phyloP scores from a whole-genome alignment of 305 asterid genomes.

The Fraxinus albicans region DNA sequence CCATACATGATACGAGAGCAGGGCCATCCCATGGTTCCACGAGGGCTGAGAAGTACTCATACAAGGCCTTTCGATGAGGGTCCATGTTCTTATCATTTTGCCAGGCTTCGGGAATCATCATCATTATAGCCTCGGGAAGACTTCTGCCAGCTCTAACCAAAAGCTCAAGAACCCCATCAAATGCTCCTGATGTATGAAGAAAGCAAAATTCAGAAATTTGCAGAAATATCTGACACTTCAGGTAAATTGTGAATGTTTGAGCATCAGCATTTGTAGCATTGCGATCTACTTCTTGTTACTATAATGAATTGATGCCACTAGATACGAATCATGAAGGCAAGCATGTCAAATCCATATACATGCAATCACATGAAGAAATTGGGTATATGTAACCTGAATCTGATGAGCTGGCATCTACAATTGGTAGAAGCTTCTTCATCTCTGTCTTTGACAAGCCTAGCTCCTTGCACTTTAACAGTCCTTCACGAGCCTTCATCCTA shows the following conservation, averaged over 20 bases:
- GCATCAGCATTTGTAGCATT: not conserved
- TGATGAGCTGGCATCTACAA: constrained; percentile 98
- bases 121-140: constrained; percentile 98
- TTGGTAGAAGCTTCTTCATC: constrained; percentile 94
- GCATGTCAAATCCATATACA: not conserved
- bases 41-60: constrained; percentile 88
- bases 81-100: constrained; percentile 98
- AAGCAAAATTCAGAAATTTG: constrained; percentile 6
- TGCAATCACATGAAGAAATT: constrained; percentile 1
- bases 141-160: constrained; percentile 98
- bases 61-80: constrained; percentile 77
- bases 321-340: not conserved
- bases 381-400: constrained; percentile 71
- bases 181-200: constrained; percentile 61
- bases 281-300: not conserved
- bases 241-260: not conserved
- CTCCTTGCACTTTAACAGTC: constrained; percentile 94
- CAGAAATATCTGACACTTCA: not conserved
- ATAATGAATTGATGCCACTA: not conserved
- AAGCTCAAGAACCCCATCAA: constrained; percentile 99
- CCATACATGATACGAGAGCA: constrained; percentile 92
- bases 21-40: constrained; percentile 99
- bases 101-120: constrained; percentile 99
- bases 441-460: constrained; percentile 88
- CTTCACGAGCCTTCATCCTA: constrained; percentile 99